Evolutionary conservation across 768 basidiomycete species (phyloP), one percentile per base, ranked within the genome.

Genomic region (Trametes villosa): DNA sequence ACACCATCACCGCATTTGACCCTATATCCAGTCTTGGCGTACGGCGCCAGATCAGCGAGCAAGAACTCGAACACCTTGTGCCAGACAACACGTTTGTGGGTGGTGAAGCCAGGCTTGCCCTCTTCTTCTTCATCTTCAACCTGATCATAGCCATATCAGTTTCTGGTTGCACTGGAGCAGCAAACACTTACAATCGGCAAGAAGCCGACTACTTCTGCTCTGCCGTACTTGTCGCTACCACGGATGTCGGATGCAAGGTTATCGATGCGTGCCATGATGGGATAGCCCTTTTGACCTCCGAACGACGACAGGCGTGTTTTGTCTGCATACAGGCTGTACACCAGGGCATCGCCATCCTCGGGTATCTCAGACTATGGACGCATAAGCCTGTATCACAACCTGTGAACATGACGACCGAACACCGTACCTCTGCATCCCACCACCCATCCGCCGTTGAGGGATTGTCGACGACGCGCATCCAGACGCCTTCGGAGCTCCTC

Each of bases 341-440:
- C 49, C 1, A 68, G 27, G 18, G 57, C 57, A 2, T 53, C 62
- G 2, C 48, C 67, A 36, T 54, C 58, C 2, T 36, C 15, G n/a
- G 55, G 62, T 4, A 67, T 6, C 9, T 8, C 9, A 42, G 11
- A 13, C 41, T 42, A 18, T 20, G n/a, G n/a, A n/a, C n/a, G n/a
- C n/a, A n/a, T n/a, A 36, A 36, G 34, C 15, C 7, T 20, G 8
- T 18, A 42, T 42, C 7, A 20, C 20, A 15, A 42, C n/a, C 7
- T 42, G n/a, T 20, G 7, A 42, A 12, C n/a, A 42, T 42, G n/a
- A 20, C n/a, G n/a, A 42, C n/a, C 7, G 3, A 12, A 18, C 13
- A 60, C 65, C 30, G n/a, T 63, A 77, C 78, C 68, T 79, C 76
- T 5, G 73, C 64, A 5, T 76, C 63, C 77, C 77, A 79, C 26